Base-by-base conservation (phyloP, 2,329 filamentous ascomycete genomes). In the Pleoardoris graminearum region DNA sequence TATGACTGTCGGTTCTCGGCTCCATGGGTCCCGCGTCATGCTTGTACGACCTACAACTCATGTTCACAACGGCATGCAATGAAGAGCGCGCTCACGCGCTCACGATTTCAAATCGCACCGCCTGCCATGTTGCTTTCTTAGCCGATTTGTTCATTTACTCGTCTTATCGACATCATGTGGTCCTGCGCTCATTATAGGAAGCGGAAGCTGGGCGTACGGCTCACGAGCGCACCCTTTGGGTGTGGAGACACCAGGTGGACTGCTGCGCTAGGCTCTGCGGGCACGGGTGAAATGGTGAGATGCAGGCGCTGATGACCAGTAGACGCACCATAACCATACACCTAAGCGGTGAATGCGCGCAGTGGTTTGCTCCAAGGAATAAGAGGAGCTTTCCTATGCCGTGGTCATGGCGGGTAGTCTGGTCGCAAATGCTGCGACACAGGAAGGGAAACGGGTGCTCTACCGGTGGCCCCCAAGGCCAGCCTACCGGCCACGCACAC, bases 91-190 rank as follows among this genome's bases (percentile, higher is more conserved):
- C 21, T 36, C 33, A 52, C 42, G 45, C 45, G 37, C 41, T 47
- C 17, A 38, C 41, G 27, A 42, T 42, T 37, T 14, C n/a, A 16
- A 55, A 55, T 49, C 44, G 30, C 19, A 48, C 46, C 17, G 5
- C n/a, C 10, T 39, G 16, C 33, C 30, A 21, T 43, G 22, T 27
- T 41, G 25, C 16, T 32, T 43, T 41, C 21, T 27, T 50, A 42
- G n/a, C n/a, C n/a, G n/a, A n/a, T n/a, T n/a, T n/a, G 12, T 25
- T 32, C 17, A 53, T 39, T 49, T 38, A 49, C 23, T 25, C 37
- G 46, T 48, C 53, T 54, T 52, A 48, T 53, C 19, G 27, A 19
- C 37, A 46, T 59, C 57, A 59, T 59, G 57, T 57, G 57, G 38
- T 43, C 42, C 16, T 25, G 22, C 30, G 30, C n/a, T 19, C n/a